phyloP scores from a whole-genome alignment of 257 asterid species.

The Ocimum tenuiflorum region DNA sequence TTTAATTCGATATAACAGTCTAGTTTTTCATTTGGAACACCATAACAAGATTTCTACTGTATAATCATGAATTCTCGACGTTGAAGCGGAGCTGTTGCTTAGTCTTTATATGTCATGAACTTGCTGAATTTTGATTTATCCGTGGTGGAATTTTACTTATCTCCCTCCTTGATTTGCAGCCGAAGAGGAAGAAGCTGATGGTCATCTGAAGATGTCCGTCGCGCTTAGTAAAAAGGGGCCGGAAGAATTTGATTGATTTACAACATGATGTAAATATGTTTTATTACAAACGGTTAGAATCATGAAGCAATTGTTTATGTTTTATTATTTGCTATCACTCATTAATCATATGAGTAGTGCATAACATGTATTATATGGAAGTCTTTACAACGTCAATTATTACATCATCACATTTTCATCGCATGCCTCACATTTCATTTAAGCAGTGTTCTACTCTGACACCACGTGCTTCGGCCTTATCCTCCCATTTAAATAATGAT shows the following conservation, averaged over 20 bases:
- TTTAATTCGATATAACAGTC: background rate
- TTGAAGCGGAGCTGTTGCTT: background rate
- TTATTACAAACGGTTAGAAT: no score
- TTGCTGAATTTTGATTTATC: background rate
- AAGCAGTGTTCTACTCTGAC: no score
- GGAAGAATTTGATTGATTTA: background rate
- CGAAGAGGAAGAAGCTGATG: conserved; percentile 32
- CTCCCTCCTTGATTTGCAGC: conserved; percentile 14
- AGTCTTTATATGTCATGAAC: background rate
- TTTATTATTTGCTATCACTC: background rate
- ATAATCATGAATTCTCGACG: background rate
- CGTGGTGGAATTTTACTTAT: background rate
- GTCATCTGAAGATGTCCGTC: conserved; percentile 23
- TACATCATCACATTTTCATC: background rate
- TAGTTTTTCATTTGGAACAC: background rate
- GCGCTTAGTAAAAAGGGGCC: background rate
- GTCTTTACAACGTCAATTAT: no score
- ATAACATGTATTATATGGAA: background rate
- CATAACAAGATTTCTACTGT: background rate
- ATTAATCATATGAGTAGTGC: background rate
- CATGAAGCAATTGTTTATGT: background rate
- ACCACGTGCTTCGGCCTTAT: background rate
- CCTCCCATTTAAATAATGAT: background rate
- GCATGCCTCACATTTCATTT: background rate
- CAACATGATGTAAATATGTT: conserved; percentile 13